A percentile compares a stretch with the other conserved stretches of the same genome.
Evolutionary conservation across 2,329 filamentous ascomycete genomes (phyloP).

Genomic region (Aphanocladium album): DNA sequence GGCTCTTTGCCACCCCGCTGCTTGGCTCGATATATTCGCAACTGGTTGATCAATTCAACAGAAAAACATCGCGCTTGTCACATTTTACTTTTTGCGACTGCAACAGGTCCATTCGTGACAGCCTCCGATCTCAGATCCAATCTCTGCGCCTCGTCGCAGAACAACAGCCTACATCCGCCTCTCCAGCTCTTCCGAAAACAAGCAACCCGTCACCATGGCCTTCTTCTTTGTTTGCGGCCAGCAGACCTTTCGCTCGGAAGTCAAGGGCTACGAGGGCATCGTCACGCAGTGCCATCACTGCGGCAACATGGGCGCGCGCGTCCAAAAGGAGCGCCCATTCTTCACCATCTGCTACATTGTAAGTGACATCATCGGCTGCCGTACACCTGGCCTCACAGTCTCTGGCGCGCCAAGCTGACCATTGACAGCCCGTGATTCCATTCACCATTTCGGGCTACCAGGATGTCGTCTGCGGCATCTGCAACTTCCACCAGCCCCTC

Average conservation of each 20-base stretch:
- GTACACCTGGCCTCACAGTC: too few species aligned
- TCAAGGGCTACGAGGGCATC: conserved; percentile 57
- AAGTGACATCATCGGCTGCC: conserved; percentile 24
- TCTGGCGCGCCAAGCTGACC: background rate
- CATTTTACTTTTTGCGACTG: background rate
- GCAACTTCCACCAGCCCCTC: conserved; percentile 68
- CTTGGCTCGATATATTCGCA: background rate
- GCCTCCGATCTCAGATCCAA: background rate
- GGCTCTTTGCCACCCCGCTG: background rate
- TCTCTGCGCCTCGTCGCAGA: background rate
- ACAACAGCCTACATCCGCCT: background rate
- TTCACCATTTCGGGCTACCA: conserved; percentile 63
- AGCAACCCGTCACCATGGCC: conserved; percentile 41
- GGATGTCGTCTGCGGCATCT: conserved; percentile 69
- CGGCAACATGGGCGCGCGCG: conserved; percentile 57
- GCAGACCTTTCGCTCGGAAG: conserved; percentile 55
- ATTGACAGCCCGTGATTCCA: conserved; percentile 59
- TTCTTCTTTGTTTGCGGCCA: conserved; percentile 59
- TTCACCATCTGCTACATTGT: conserved; percentile 77
- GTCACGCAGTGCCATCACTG: conserved; percentile 62
- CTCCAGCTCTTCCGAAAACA: background rate
- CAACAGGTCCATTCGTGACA: background rate
- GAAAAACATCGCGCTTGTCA: background rate
- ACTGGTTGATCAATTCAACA: background rate
- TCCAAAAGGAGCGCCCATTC: conserved; percentile 63